These are phyloP conservation scores for Candida nitratophila DNA, from an alignment of 805 yeast species.

Conservation along the genomic window DNA sequence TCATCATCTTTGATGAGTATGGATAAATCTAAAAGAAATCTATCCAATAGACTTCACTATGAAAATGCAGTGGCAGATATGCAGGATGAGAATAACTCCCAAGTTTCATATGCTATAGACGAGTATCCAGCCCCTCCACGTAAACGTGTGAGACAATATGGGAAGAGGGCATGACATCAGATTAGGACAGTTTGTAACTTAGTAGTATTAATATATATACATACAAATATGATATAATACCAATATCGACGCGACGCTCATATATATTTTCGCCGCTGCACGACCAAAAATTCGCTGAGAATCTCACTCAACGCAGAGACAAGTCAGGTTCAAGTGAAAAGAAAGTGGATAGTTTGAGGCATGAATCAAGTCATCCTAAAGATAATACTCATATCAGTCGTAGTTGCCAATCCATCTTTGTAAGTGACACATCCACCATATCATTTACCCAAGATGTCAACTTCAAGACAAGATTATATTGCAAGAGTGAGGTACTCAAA, in stretches of 20 bases:
- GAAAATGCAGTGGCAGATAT: background rate
- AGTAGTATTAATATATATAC: no score
- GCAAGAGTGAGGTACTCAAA: constrained; percentile 81
- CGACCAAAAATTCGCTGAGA: no score
- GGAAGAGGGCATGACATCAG: background rate
- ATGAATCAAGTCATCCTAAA: no score
- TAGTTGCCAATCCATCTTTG: background rate
- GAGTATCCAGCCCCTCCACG: background rate
- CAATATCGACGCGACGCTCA: no score
- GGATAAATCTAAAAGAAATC: background rate
- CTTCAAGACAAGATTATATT: constrained; percentile 59
- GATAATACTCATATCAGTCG: background rate
- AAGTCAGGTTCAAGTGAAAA: no score
- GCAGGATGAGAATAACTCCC: background rate
- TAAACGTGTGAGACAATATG: background rate
- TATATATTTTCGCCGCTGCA: no score
- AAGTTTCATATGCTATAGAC: background rate
- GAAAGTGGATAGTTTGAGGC: no score
- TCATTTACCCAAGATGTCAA: background rate
- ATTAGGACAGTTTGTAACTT: no score
- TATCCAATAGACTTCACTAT: background rate
- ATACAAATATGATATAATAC: no score
- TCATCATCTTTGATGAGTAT: background rate
- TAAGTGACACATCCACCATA: no score
- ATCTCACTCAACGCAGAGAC: no score